Evolutionary conservation across 2,329 filamentous ascomycete species (phyloP), one percentile per base, ranked within the genome.

Genomic region (Dryadomyces sulphureus): DNA sequence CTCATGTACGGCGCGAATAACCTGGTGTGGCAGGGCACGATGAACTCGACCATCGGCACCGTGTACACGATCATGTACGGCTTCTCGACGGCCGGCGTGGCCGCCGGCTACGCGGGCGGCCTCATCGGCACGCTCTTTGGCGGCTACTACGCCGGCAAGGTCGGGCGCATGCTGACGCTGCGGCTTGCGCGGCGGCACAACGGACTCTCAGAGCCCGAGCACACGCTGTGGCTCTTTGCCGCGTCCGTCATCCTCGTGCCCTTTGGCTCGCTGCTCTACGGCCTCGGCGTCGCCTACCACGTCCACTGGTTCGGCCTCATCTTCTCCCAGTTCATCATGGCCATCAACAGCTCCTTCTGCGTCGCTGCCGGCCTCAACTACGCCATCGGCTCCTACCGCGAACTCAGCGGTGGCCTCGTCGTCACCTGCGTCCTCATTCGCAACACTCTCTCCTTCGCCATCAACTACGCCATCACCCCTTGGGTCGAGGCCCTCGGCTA

Each of bases 371-470:
- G 43, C 43, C 38, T 61, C 19, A 56, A 54, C 45, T 62, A 61
- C 49, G 54, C 55, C 32, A 60, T 61, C 21, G 50, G 50, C 2
- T 55, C 54, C n/a, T 61, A 61, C 47, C 52, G 48, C 5, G 57
- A 61, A 34, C 52, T 62, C 1, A 53, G 53, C 2, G 56, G 57
- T 9, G 53, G 57, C 8, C 53, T 58, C 46, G 53, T 61, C 6
- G 57, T 58, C 1, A 59, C 58, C 0, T 57, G 54, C 45, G 54
- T 62, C 7, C 45, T 61, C 6, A 59, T 62, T 39, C 57, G 62
- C 12, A 65, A 65, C 46, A 64, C 61, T 1, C 56, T 65, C 54
- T 59, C 59, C 20, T 65, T 65, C 47, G 62, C 61, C 21, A 58
- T 65, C 44, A 58, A 60, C 22, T 65, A 64, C 45, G 62, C 54